Evolutionary conservation across 2,329 filamentous ascomycete species (phyloP), one percentile per base, ranked within the genome.

Genomic region (Pyricularia sp.): DNA sequence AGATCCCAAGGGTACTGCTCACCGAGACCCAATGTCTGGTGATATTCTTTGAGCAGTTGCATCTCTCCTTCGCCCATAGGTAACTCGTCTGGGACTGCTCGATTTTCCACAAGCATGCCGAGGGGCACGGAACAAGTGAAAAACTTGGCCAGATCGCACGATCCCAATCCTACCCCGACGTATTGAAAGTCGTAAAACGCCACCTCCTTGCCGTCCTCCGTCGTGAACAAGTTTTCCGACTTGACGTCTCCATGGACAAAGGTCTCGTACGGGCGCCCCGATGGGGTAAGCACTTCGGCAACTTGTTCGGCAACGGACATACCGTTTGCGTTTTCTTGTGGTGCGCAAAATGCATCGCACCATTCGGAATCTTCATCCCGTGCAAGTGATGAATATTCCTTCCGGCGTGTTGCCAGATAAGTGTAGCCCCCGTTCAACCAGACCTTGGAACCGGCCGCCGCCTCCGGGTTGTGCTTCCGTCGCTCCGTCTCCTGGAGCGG

Each of bases 161-260:
- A 88, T 0, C 89, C 88, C 0, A 90, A 75, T 0, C 89, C 88
- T 0, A 90, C 76, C 0, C 89, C 89, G 0, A 85, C 83, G 72
- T 91, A 91, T 72, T 91, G 89, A 69, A 91, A 91, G 74, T 91
- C 89, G 73, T 88, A 90, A 71, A 91, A 88, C 0, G 86, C 88
- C 1, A 88, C 86, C 3, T 78, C 70, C 1, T 83, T 76, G 0
- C 85, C 86, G 0, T 75, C 71, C 0, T 73, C 69, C 0, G 79
- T 86, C 0, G 85, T 86, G 73, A 90, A 90, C 7, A 91, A 80
- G 70, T 91, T 91, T 72, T 90, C 88, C 0, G 86, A 88, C 75
- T 91, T 91, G 67, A 90, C 88, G 69, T 91, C 89, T 9, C 89
- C 89, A 72, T 91, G 89, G 9, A 91, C 85, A 20, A 86, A 81